Conservation (phyloP, 768 basidiomycete species). For the Mrakia blollopis region DNA sequence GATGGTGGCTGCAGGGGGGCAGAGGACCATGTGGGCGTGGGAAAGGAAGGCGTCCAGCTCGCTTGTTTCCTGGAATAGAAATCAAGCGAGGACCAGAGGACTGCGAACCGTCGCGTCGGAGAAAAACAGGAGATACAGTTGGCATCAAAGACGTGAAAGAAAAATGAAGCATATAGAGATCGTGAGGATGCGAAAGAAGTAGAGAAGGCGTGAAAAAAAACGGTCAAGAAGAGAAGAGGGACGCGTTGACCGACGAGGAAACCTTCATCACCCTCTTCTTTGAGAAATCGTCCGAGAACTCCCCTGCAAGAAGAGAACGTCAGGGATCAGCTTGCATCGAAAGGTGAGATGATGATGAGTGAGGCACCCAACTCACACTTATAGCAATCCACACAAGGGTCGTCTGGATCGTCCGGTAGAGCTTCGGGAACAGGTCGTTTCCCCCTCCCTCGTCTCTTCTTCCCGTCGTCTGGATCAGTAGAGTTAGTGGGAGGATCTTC, state of each 20-base stretch:
- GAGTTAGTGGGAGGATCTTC: slow-evolving; percentile 20
- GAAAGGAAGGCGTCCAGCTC: no score
- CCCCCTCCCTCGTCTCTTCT: slow-evolving; percentile 6
- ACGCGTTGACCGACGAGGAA: slow-evolving; percentile 4
- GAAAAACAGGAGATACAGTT: no score
- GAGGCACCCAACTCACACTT: slow-evolving; percentile 17
- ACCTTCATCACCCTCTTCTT: not conserved
- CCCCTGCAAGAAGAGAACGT: not conserved
- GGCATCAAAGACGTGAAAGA: not conserved
- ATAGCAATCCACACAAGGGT: slow-evolving; percentile 31
- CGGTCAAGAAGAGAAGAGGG: not conserved
- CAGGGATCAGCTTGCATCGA: no score
- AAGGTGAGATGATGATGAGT: not conserved
- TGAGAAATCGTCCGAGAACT: slow-evolving; percentile 10
- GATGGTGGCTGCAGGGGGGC: no score
- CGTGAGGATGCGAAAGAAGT: not conserved
- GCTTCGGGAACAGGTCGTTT: slow-evolving; percentile 18
- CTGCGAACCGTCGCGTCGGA: no score
- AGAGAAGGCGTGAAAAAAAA: not conserved
- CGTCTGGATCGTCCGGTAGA: slow-evolving; percentile 5
- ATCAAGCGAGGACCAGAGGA: no score
- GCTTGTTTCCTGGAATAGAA: no score
- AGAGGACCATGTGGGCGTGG: no score
- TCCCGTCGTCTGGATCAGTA: not conserved
- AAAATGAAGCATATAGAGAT: not conserved